Conservation (phyloP, 345 rosid species). For the Dipteronia sinensis region DNA sequence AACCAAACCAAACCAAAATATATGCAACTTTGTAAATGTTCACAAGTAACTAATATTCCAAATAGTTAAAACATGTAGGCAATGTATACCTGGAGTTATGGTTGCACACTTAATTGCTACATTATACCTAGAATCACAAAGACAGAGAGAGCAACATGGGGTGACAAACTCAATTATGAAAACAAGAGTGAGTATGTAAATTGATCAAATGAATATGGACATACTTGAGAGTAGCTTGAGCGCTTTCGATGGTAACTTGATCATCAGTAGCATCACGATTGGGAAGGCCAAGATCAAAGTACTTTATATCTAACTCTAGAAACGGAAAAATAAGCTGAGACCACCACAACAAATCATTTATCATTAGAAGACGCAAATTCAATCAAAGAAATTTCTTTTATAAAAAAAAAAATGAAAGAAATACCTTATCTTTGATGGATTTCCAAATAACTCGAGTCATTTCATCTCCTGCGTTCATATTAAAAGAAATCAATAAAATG, state of each 20-base stretch:
- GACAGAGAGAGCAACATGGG: no score
- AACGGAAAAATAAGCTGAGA: slow-evolving; percentile 69
- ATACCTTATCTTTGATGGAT: slow-evolving; percentile 62
- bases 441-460: slow-evolving; percentile 76
- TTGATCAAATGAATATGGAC: slow-evolving; percentile 28
- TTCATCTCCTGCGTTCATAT: slow-evolving; percentile 54
- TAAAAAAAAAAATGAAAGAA: neutral
- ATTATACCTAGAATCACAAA: slow-evolving; percentile 41
- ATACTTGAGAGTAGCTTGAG: slow-evolving; percentile 67
- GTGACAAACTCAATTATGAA: neutral
- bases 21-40: neutral
- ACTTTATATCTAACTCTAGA: slow-evolving; percentile 65
- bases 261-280: slow-evolving; percentile 65
- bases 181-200: slow-evolving; percentile 32
- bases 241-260: slow-evolving; percentile 56
- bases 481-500: no score
- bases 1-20: slow-evolving; percentile 8
- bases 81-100: slow-evolving; percentile 55
- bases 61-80: neutral
- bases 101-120: slow-evolving; percentile 73
- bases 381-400: neutral
- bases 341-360: neutral
- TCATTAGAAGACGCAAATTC: neutral
- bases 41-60: neutral
- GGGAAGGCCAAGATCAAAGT: slow-evolving; percentile 68